Percentiles rank a stretch among this genome's conserved stretches.
These are phyloP conservation scores for Stagonosporopsis rhizophila DNA, from an alignment of 2,329 filamentous ascomycete species.

Conservation along the genomic window DNA sequence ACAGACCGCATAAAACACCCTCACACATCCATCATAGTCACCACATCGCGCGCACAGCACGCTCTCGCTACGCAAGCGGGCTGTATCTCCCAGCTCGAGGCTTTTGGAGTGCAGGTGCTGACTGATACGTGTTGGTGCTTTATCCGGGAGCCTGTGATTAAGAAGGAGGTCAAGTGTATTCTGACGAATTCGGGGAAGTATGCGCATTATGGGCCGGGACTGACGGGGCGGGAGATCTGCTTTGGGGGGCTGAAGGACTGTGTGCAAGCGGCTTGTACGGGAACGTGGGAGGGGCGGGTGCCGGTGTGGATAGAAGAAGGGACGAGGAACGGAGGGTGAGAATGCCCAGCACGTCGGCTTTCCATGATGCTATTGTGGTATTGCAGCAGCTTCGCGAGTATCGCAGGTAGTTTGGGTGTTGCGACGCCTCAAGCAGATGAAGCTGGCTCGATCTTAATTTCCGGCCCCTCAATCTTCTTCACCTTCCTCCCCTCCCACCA, in stretches of 20 bases:
- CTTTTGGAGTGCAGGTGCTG: constrained; percentile 51
- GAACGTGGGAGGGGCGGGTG: not conserved
- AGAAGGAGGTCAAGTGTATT: constrained; percentile 35
- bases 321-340: not conserved
- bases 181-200: constrained; percentile 59
- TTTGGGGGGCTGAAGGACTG: constrained; percentile 35
- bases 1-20: constrained; percentile 28
- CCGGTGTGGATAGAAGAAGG: not conserved
- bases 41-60: constrained; percentile 26
- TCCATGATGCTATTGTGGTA: not conserved
- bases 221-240: constrained; percentile 27
- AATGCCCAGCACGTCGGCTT: not conserved
- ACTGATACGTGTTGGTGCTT: constrained; percentile 60
- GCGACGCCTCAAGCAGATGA: not conserved
- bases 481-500: constrained; percentile 69
- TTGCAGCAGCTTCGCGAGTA: not conserved
- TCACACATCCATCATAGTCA: constrained; percentile 8
- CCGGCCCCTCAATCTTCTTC: constrained; percentile 44
- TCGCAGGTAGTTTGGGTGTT: not conserved
- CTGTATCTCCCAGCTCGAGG: constrained; percentile 38
- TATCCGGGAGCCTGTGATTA: constrained; percentile 52
- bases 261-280: constrained; percentile 26
- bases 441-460: constrained; percentile 10
- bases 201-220: constrained; percentile 52
- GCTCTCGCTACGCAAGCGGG: constrained; percentile 37